phyloP scores from a whole-genome alignment of 129 eudicot genomes.

The Oenanthe sinensis region DNA sequence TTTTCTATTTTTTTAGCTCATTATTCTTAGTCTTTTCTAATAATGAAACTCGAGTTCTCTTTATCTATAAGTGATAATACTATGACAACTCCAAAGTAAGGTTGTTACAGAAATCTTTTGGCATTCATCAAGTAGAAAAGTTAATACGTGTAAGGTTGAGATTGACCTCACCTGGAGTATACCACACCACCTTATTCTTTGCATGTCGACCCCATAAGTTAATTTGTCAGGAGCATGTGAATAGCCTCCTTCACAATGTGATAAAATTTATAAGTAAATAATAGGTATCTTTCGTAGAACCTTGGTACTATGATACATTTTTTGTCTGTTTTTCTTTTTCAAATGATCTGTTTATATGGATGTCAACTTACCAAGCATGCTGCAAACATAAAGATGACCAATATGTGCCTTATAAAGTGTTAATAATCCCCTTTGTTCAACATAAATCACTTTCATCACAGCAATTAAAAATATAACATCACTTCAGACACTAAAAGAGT shows the following conservation, averaged over 20 bases:
- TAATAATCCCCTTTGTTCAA: not conserved
- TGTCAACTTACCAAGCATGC: not conserved
- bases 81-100: not conserved
- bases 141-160: not conserved
- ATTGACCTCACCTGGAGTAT: slow-evolving; percentile 64
- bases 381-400: not conserved
- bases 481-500: not conserved
- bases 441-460: not conserved
- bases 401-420: not conserved
- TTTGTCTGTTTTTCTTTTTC: not conserved
- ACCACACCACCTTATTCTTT: slow-evolving; percentile 67
- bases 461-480: not conserved
- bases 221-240: slow-evolving; percentile 77
- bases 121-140: not conserved
- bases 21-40: not conserved
- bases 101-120: not conserved
- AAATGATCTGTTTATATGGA: not conserved
- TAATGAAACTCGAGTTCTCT: not conserved
- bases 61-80: too few relatives aligned
- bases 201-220: slow-evolving; percentile 82
- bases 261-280: slow-evolving; percentile 2
- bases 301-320: not conserved
- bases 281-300: not conserved
- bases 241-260: slow-evolving; percentile 48
- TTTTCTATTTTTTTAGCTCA: not conserved